Base-by-base conservation (phyloP, 345 rosid species). In the Xanthoceras sorbifolium region DNA sequence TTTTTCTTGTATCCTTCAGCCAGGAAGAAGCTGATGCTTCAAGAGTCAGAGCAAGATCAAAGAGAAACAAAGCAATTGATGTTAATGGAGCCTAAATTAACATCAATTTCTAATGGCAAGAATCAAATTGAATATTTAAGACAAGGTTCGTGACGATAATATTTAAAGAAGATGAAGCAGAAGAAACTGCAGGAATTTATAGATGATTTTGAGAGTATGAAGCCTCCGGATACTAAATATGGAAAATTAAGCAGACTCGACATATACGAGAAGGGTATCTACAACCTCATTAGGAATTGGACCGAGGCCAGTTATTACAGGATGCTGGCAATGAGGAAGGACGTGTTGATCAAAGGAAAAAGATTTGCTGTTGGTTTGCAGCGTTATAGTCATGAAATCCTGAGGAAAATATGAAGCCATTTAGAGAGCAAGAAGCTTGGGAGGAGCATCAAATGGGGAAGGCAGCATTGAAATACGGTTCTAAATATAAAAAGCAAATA, bases 401-500 rank as follows among this genome's bases (percentile, higher is more conserved):
- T 75, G 83, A 85, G 31, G 97, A 93, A 15, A 93, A 93, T 80
- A 90, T 92, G 94, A 90, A 95, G 82, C 99, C 98, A 42, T 93
- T 93, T 84, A 97, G 91, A 9, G 99, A 95, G 79, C 99, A 95
- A 86, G 99, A 93, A 81, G 99, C 96, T 68, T 93, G 98, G 99
- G 99, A 96, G 89, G 99, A 96, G 60, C 86, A 92, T 86, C 99
- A 96, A 83, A 96, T 92, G 86, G 94, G 97, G 55, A 93, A 93
- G 86, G 99, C 96, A 22, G 82, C 88, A 65, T 75, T 95, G 72
- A 87, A 89, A 67, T 93, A 74, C 81, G 98, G 99, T 71, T 85
- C 98, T 31, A 93, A 90, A 84, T 89, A 92, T 82, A 92, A 83
- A 80, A 86, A 89, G 82, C 79, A 80, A 83, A 70, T 77, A 14